Base-by-base conservation (phyloP, 1,139 yeast species). In the Yamadazyma diddensiae region DNA sequence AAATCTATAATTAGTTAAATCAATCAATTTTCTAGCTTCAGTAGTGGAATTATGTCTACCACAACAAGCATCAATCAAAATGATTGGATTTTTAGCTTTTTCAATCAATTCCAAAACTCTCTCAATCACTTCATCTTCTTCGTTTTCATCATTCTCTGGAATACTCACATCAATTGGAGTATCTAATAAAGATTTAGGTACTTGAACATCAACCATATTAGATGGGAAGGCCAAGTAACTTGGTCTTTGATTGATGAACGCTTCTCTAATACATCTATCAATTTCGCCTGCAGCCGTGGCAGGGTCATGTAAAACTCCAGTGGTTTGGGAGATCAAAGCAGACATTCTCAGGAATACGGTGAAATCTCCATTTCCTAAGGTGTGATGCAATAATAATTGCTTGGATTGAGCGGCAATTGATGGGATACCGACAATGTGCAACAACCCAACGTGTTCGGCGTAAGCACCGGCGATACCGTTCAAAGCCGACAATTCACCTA, bases 281-380 rank as follows among this genome's bases (percentile, higher is more conserved):
- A 64, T 57, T 35, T 59, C 65, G 2, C 43, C 52, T 3, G 65
- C 49, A 2, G 68, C 69, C 17, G 49, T 45, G 21, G 39, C 39
- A 19, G 50, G 51, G 40, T 61, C 65, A n/a, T 47, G 45, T 21
- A 62, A 42, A 24, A 59, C 47, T 5, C 57, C 62, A 6, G 65
- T 52, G 27, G 68, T 57, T 29, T 54, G 55, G 24, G 60, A 48
- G 32, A 64, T 60, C 43, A 52, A 46, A 11, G 54, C 42, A 27
- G 66, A 58, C 86, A 84, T 84, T 55, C 75, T 68, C 60, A 73
- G 74, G 71, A 83, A 85, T 31, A 80, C 92, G 30, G 82, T 78
- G 63, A 82, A 85, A 60, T 82, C 90, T 44, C 92, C 90, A 62
- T 85, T 82, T 51, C 94, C 95, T 51, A 82, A 68, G 33, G 90